These are phyloP conservation scores for Guadua angustifolia DNA, from an alignment of 176 grass and related monocot species.

Conservation along the genomic window DNA sequence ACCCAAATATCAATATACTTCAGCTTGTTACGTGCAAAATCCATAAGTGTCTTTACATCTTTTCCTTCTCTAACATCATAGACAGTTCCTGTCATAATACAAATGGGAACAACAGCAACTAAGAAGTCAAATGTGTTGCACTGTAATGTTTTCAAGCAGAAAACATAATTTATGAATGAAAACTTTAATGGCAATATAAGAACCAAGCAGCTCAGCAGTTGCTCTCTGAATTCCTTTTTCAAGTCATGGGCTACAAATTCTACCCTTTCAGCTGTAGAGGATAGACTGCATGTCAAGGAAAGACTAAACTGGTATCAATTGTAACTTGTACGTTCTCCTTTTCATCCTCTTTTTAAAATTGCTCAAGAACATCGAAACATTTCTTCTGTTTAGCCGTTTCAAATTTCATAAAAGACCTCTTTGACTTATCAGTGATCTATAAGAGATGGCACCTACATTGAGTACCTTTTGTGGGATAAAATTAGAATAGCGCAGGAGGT, in stretches of 20 bases:
- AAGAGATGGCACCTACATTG: not conserved
- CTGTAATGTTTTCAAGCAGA: constrained; percentile 25
- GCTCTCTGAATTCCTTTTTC: constrained; percentile 84
- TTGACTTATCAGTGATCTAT: not conserved
- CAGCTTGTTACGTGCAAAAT: constrained; percentile 69
- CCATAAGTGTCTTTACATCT: constrained; percentile 82
- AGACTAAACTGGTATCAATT: constrained; percentile 49
- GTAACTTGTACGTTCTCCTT: constrained; percentile 16
- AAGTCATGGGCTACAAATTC: constrained; percentile 62
- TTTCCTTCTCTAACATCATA: constrained; percentile 95
- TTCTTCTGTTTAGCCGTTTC: not conserved
- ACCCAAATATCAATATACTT: constrained; percentile 97
- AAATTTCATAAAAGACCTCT: not conserved
- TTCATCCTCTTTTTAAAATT: constrained; percentile 10
- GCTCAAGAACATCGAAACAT: not conserved
- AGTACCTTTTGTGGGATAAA: not conserved
- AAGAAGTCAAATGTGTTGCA: not conserved
- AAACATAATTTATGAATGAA: constrained; percentile 19
- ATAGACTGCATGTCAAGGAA: constrained; percentile 59
- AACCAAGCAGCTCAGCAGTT: constrained; percentile 46
- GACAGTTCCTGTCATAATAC: constrained; percentile 64
- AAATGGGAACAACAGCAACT: constrained; percentile 3
- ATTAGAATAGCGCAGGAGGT: not conserved
- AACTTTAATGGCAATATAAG: constrained; percentile 29
- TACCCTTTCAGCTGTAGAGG: constrained; percentile 77